Base-by-base conservation (phyloP, 441 rosid genomes). In the Brassica hybrid region DNA sequence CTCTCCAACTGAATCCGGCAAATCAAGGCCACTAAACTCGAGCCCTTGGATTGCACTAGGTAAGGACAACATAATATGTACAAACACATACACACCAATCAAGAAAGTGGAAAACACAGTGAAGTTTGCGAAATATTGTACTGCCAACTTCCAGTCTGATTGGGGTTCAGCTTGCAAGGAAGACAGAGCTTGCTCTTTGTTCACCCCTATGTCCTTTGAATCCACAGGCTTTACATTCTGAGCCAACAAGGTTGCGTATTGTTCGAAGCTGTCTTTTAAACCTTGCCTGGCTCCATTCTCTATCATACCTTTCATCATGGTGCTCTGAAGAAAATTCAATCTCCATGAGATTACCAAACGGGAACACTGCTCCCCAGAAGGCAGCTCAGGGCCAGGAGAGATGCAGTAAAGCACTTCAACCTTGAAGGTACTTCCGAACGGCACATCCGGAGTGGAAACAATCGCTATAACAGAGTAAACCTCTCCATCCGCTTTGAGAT, bases 1-100 rank as follows among this genome's bases (percentile, higher is more conserved):
- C 82, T 95, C 98, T 70, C 98, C 98, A 65, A 93, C 27, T 27
- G 99, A 95, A 85, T 95, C 99, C n/a, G 98, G 99, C 67, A 95
- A 81, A 79, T 95, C 99, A 76, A 95, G 93, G 81, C 98, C 97
- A 64, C 84, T 86, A 87, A 95, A 93, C 83, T 93, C 99, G 43
- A 95, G 89, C 75, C 99, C 99, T 81, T 91, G 92, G 80, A 93
- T 82, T 67, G 87, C 23, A 76, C 86, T 87, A 23, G 96, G 88
- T 70, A 83, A 74, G 13, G 88, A 86, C 21, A 90, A 72, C 88
- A 93, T 87, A 57, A 93, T 83, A 83, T 93, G 99, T 60, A 88
- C 79, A 77, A 88, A 78, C 23, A 86, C 92, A 86, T 95, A 95
- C 16, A 90, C 32, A 71, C 88, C 94, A 61, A 93, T 83, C 70